Conservation (phyloP, 345 rosid species). For the Eucalyptus sp. region DNA sequence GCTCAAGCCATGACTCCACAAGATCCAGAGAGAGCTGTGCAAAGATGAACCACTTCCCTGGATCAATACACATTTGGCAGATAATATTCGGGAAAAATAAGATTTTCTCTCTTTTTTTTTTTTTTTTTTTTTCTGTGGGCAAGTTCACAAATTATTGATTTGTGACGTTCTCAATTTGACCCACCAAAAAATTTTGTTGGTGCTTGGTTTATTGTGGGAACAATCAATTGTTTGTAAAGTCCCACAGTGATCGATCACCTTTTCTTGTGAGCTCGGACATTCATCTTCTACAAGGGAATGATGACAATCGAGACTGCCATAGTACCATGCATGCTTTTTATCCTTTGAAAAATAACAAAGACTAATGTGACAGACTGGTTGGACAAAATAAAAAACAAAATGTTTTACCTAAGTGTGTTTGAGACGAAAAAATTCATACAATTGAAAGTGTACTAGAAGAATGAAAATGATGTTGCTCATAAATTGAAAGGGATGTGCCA, state of each 20-base stretch:
- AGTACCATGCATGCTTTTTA: background rate
- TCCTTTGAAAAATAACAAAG: background rate
- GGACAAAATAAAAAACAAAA: background rate
- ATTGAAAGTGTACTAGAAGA: background rate
- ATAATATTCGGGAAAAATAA: background rate
- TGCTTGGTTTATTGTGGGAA: background rate
- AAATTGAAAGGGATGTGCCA: background rate
- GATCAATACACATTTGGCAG: background rate
- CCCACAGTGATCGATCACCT: background rate
- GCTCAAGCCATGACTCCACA: slow-evolving; percentile 59
- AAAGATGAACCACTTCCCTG: background rate
- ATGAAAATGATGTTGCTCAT: background rate
- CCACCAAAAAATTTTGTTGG: background rate
- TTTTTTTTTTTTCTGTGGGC: background rate
- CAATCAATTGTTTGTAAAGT: background rate
- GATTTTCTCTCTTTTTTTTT: background rate
- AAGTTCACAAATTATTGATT: background rate
- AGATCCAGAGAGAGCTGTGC: slow-evolving; percentile 65
- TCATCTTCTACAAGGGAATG: background rate
- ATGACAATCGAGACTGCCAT: background rate
- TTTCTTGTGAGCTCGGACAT: background rate
- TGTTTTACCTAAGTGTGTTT: background rate
- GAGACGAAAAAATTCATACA: background rate
- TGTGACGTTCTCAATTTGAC: background rate
- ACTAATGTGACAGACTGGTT: background rate